Base-by-base conservation (phyloP, 108 stramenopile species). In the Cyclotella kingstonii region DNA sequence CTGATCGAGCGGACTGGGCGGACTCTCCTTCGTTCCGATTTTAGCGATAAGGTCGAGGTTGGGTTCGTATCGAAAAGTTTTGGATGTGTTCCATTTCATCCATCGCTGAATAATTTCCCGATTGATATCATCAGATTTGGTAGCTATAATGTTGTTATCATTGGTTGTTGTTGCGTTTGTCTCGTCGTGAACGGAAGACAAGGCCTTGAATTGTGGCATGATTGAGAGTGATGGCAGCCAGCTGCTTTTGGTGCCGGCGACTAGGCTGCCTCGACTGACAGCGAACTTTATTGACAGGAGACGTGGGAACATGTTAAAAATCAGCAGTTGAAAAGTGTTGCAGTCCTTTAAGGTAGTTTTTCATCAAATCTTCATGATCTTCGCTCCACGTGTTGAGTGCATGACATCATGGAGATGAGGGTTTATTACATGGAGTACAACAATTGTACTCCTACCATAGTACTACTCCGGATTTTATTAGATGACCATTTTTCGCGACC, bases 1-100 rank as follows among this genome's bases (percentile, higher is more conserved):
- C 46, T 76, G 75, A 70, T 89, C 84, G 15, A 92, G 64, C 14
- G 84, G 83, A 66, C 73, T 73, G 15, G 41, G 19, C 0, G 31
- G 33, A 21, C 26, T 54, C 26, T 48, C 60, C 59, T 64, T 52
- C 50, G 50, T 52, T 19, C 60, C 60, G 35, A 73, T 73, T 25
- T 63, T 42, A 19, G 73, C 26, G 22, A 73, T 45, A 12, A 64
- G 63, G 1, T 65, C 58, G 5, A 26, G 29, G 35, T 73, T 46
- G 18, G 73, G 73, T 47, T 44, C 44, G 52, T 73, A 73, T 39
- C 25, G 30, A 34, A 34, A 68, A 28, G 67, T 68, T n/a, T 65
- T 65, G 38, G 57, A 38, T 34, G 55, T 54, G 36, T 73, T 64
- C 73, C 73, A 65, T 31, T 57, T 73, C 73, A 66, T 73, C 73